These are phyloP conservation scores for Fomes fomentarius DNA, from an alignment of 1,284 basidiomycete genomes.

Conservation along the genomic window DNA sequence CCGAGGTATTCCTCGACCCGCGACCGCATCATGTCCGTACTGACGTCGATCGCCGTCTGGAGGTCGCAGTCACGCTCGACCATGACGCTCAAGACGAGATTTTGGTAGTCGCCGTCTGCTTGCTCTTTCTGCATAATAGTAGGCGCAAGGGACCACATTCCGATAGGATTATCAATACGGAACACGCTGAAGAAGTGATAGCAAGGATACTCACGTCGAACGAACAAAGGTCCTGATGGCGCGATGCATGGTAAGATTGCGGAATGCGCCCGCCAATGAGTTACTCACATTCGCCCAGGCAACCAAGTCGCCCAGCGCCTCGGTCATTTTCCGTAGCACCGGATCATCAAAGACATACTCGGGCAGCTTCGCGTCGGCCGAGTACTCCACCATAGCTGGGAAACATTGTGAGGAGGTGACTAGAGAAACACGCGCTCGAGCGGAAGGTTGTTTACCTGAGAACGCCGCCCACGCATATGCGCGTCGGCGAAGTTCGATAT, in stretches of 20 bases:
- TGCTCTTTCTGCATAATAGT: constrained; percentile 1
- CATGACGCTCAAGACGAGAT: too few species aligned
- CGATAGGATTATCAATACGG: constrained; percentile 4
- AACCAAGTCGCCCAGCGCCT: constrained; percentile 51
- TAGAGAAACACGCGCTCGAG: too few species aligned
- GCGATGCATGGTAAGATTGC: background rate
- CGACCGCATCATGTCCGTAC: too few species aligned
- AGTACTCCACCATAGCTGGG: constrained; percentile 53
- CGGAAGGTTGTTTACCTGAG: too few species aligned
- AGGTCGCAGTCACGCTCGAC: too few species aligned
- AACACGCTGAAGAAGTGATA: too few species aligned
- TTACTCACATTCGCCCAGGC: constrained; percentile 52
- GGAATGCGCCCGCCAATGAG: background rate
- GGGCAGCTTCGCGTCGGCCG: constrained; percentile 47
- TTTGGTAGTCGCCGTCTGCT: too few species aligned
- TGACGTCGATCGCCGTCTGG: too few species aligned
- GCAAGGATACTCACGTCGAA: constrained; percentile 49
- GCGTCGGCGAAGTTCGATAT: too few species aligned
- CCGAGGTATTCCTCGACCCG: too few species aligned
- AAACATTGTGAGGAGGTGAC: too few species aligned
- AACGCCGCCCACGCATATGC: too few species aligned
- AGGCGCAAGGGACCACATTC: background rate
- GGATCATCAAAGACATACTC: constrained; percentile 46
- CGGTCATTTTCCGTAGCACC: constrained; percentile 43
- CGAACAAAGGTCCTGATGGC: constrained; percentile 47